These are phyloP conservation scores for Raphidocelis subcapitata DNA, from an alignment of 139 green algal species.

Conservation along the genomic window DNA sequence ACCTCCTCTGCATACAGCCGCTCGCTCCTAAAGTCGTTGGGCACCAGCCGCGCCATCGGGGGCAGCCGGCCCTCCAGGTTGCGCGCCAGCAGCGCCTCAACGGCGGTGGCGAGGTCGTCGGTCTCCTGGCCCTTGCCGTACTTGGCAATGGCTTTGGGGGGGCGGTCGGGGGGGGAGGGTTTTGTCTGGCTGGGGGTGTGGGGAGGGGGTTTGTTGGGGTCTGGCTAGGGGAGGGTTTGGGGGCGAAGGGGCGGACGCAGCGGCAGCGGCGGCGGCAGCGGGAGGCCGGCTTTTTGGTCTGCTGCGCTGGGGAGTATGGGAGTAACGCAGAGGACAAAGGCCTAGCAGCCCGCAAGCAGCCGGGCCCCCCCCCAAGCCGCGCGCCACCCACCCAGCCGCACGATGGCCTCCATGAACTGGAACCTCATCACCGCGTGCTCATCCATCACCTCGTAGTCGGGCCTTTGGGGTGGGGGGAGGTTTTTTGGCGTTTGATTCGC, in stretches of 20 bases:
- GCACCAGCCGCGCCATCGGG: slow-evolving; percentile 20
- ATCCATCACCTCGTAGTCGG: slow-evolving; percentile 41
- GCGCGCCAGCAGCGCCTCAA: slow-evolving; percentile 59
- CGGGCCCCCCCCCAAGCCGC: no score
- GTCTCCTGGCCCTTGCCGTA: slow-evolving; percentile 69
- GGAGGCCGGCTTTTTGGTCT: no score
- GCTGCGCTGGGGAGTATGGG: no score
- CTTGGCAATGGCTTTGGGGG: slow-evolving; percentile 59
- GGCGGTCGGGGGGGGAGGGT: not conserved
- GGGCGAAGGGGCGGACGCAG: no score
- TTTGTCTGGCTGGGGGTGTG: no score
- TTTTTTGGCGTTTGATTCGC: no score
- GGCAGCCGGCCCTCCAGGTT: slow-evolving; percentile 58
- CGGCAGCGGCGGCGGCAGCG: no score
- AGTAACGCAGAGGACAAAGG: no score
- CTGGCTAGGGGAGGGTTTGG: no score
- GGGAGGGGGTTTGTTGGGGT: no score
- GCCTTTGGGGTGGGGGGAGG: not conserved
- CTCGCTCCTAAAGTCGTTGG: slow-evolving; percentile 67
- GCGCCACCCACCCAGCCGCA: slow-evolving; percentile 48
- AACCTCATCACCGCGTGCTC: slow-evolving; percentile 61
- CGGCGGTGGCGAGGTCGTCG: slow-evolving; percentile 51
- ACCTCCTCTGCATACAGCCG: slow-evolving; percentile 76
- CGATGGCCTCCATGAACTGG: slow-evolving; percentile 66
- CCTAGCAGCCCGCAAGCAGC: no score